phyloP scores from a whole-genome alignment of 1,284 basidiomycete genomes.

The Tranzscheliella williamsii region DNA sequence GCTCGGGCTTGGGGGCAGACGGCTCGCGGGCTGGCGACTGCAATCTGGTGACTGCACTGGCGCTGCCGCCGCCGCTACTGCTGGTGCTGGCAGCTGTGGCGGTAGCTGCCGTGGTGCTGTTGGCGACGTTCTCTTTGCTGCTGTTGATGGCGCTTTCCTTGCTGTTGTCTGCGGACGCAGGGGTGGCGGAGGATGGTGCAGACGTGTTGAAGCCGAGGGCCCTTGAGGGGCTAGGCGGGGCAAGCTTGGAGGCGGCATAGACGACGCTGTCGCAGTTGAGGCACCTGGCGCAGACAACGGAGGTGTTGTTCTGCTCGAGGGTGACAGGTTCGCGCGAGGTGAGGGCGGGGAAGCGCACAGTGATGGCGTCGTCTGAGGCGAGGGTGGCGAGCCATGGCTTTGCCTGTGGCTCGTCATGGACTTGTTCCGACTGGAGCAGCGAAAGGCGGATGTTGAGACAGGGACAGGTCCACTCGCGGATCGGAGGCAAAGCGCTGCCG shows the following conservation, averaged over 20 bases:
- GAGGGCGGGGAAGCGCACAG: slow-evolving; percentile 20
- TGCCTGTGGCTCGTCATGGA: background rate
- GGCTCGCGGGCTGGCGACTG: slow-evolving; percentile 24
- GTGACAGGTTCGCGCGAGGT: slow-evolving; percentile 30
- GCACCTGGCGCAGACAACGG: slow-evolving; percentile 34
- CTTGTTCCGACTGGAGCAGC: background rate
- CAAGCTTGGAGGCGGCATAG: slow-evolving; percentile 31
- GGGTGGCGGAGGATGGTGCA: slow-evolving; percentile 4
- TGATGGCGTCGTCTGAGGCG: slow-evolving; percentile 24
- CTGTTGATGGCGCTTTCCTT: no score
- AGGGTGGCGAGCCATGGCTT: slow-evolving; percentile 28
- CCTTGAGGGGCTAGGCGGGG: slow-evolving; percentile 29
- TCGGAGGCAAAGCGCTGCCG: no score
- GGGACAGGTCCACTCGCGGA: slow-evolving; percentile 28
- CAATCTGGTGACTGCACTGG: slow-evolving; percentile 3
- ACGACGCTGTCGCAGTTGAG: slow-evolving; percentile 35
- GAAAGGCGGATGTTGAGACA: slow-evolving; percentile 35
- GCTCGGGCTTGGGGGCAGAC: background rate
- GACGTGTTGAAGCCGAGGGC: slow-evolving; percentile 31
- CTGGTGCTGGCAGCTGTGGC: no score
- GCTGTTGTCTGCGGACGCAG: slow-evolving; percentile 1
- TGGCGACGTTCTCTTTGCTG: no score
- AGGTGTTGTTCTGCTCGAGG: slow-evolving; percentile 10
- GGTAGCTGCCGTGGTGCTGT: no score
- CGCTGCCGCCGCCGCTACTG: background rate